Conservation (phyloP, 1,284 basidiomycete species). For the Stygiomarasmius scandens region DNA sequence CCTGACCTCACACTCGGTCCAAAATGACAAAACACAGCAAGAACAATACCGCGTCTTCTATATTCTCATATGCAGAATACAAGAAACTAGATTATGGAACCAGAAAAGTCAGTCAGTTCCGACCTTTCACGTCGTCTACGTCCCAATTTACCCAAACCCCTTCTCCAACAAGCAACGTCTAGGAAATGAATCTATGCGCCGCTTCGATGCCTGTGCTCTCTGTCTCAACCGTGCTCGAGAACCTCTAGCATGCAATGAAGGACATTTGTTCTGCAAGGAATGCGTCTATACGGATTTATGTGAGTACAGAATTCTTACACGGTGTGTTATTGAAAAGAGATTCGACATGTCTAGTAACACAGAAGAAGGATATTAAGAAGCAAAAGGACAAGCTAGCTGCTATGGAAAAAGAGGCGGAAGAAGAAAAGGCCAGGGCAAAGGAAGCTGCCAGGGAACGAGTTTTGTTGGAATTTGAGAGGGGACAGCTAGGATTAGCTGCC, state of each 20-base stretch:
- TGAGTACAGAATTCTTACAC: slow-evolving; percentile 38
- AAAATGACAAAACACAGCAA: slow-evolving; percentile 86
- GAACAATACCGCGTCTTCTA: slow-evolving; percentile 85
- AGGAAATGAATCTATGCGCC: slow-evolving; percentile 88
- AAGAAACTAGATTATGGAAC: slow-evolving; percentile 84
- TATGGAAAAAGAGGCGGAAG: slow-evolving; percentile 75
- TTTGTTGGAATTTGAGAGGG: slow-evolving; percentile 82
- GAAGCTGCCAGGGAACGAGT: slow-evolving; percentile 84
- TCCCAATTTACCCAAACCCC: neutral
- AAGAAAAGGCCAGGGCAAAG: slow-evolving; percentile 65
- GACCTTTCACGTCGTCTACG: neutral
- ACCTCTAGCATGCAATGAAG: slow-evolving; percentile 80
- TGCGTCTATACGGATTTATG: slow-evolving; percentile 79
- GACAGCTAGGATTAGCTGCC: slow-evolving; percentile 68
- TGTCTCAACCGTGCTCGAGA: slow-evolving; percentile 81
- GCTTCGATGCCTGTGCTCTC: slow-evolving; percentile 84
- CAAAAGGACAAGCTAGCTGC: slow-evolving; percentile 78
- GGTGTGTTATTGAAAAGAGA: slow-evolving; percentile 3
- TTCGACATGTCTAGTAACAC: slow-evolving; percentile 58
- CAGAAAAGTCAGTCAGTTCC: slow-evolving; percentile 61
- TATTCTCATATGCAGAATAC: slow-evolving; percentile 86
- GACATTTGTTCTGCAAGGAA: slow-evolving; percentile 91
- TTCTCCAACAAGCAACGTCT: slow-evolving; percentile 67
- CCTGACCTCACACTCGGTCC: no score
- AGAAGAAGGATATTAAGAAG: slow-evolving; percentile 87